These are phyloP conservation scores for Scortechinia acanthostroma DNA, from an alignment of 2,329 filamentous ascomycete genomes.

Conservation along the genomic window DNA sequence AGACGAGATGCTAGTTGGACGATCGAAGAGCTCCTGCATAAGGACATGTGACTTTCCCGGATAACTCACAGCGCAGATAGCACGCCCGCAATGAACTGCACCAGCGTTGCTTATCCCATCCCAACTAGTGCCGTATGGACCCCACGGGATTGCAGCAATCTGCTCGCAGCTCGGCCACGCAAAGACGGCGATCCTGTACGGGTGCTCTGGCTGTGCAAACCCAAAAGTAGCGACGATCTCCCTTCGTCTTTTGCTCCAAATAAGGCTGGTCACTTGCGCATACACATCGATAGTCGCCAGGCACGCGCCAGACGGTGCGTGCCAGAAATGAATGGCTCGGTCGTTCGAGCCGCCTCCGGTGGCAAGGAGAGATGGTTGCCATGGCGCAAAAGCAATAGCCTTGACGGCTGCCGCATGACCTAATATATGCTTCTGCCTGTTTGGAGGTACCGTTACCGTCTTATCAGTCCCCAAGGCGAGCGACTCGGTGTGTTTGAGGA, in stretches of 20 bases:
- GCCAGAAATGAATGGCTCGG: constrained; percentile 62
- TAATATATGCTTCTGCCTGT: constrained; percentile 35
- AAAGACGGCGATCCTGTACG: constrained; percentile 59
- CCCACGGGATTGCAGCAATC: constrained; percentile 60
- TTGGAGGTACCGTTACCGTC: constrained; percentile 24
- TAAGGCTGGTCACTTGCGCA: constrained; percentile 58
- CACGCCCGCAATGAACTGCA: not conserved
- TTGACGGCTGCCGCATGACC: constrained; percentile 58
- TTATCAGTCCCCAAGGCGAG: constrained; percentile 7
- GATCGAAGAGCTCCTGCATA: not conserved
- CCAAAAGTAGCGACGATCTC: constrained; percentile 64
- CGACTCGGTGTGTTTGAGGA: not conserved
- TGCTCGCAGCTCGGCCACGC: constrained; percentile 60
- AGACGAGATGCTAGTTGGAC: not conserved
- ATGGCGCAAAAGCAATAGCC: constrained; percentile 63
- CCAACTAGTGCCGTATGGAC: not conserved
- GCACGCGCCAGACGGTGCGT: constrained; percentile 51
- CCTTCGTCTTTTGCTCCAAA: constrained; percentile 52
- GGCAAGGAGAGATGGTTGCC: constrained; percentile 58
- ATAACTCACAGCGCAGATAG: not conserved
- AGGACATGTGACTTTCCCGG: not conserved
- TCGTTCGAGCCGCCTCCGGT: constrained; percentile 61
- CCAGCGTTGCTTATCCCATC: not conserved
- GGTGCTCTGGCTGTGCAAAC: constrained; percentile 61
- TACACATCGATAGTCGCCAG: constrained; percentile 61